phyloP scores from a whole-genome alignment of 1,284 basidiomycete species.

The Apiotrichum veenhuisii region DNA sequence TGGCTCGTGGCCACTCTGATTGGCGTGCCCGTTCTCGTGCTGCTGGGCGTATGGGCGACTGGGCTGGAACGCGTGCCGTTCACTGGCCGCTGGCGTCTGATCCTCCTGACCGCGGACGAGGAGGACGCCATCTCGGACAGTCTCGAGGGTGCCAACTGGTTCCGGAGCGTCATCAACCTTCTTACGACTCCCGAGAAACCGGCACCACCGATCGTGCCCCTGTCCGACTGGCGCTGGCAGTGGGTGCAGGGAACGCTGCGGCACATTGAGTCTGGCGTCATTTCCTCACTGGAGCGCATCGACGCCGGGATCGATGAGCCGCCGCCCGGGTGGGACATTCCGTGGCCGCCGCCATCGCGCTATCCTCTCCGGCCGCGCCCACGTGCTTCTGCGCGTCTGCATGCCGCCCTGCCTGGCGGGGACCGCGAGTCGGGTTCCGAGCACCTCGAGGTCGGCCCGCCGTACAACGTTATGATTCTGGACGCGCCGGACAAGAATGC shows the following conservation, averaged over 20 bases:
- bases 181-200: conserved; percentile 61
- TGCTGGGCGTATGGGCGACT: conserved; percentile 68
- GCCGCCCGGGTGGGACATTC: neutral
- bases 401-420: conserved; percentile 40
- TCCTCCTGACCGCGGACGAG: conserved; percentile 82
- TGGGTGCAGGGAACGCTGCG: conserved; percentile 77
- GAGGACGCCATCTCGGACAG: conserved; percentile 76
- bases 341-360: conserved; percentile 35
- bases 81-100: conserved; percentile 79
- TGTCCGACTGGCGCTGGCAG: conserved; percentile 73
- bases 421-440: conserved; percentile 30
- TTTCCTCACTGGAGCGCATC: conserved; percentile 10
- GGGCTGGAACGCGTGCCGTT: conserved; percentile 77
- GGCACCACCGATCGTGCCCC: conserved; percentile 60
- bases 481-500: conserved; percentile 77
- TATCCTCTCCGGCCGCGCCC: conserved; percentile 47
- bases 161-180: conserved; percentile 71
- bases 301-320: neutral
- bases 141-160: conserved; percentile 78
- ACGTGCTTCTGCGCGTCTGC: conserved; percentile 40
- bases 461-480: conserved; percentile 78
- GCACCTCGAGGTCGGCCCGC: conserved; percentile 62
- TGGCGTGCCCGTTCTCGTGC: conserved; percentile 63
- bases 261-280: conserved; percentile 63
- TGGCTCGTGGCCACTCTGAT: conserved; percentile 60